Evolutionary conservation across 345 rosid genomes (phyloP).

Genomic region (Gynandropsis gynandra): DNA sequence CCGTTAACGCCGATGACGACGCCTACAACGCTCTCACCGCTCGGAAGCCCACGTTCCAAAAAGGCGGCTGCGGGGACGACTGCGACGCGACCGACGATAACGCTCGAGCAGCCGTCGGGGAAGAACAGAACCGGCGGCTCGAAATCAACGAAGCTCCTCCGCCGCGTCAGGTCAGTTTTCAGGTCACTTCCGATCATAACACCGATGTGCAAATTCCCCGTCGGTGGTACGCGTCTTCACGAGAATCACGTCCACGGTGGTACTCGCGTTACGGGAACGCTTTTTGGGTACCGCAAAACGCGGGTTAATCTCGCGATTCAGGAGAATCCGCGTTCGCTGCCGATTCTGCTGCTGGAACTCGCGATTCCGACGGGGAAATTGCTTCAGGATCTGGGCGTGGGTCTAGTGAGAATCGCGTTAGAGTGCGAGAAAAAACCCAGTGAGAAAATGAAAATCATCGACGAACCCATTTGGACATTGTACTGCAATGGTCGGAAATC

Average conservation of each 20-base stretch:
- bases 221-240: constrained; percentile 32
- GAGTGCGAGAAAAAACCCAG: constrained; percentile 66
- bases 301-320: constrained; percentile 69
- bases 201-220: constrained; percentile 39
- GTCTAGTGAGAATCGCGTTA: constrained; percentile 64
- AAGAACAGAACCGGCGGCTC: constrained; percentile 21
- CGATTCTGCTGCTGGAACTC: constrained; percentile 53
- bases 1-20: constrained; percentile 29
- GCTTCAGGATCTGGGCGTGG: constrained; percentile 64
- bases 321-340: constrained; percentile 58
- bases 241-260: constrained; percentile 69
- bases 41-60: constrained; percentile 26
- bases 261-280: constrained; percentile 69
- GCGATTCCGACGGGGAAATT: constrained; percentile 71
- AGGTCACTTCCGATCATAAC: constrained; percentile 57
- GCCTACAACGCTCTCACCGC: constrained; percentile 28
- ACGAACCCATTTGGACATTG: constrained; percentile 75
- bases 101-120: constrained; percentile 25
- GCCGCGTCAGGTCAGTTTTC: constrained; percentile 51
- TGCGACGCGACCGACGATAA: constrained; percentile 22
- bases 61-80: constrained; percentile 21
- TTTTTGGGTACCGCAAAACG: constrained; percentile 61
- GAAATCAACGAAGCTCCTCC: constrained; percentile 35
- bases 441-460: constrained; percentile 50
- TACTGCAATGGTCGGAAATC: constrained; percentile 64